Conservation (phyloP, 164 flowering plant species). For the Protea cynaroides region DNA sequence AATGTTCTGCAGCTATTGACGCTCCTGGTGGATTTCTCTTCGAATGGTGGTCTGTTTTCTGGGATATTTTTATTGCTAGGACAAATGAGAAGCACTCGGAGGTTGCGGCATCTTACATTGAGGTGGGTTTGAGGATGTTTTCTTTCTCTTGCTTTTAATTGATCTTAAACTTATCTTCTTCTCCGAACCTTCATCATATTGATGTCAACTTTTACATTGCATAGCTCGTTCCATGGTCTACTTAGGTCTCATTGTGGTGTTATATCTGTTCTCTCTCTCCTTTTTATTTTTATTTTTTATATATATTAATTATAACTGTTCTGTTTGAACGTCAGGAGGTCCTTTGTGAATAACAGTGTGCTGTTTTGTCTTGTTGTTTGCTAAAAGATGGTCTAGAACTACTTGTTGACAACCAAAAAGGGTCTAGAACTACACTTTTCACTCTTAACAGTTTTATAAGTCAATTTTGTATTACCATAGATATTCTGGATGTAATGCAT, state of each 20-base stretch:
- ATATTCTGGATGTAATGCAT: too few relatives aligned
- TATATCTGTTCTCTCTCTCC: too few relatives aligned
- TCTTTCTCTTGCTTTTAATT: neutral
- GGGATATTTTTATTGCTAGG: constrained; percentile 82
- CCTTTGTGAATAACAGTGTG: too few relatives aligned
- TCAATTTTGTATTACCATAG: too few relatives aligned
- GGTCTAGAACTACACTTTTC: too few relatives aligned
- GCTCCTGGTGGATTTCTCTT: constrained; percentile 86
- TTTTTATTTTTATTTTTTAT: neutral
- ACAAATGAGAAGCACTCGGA: constrained; percentile 70
- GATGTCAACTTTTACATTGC: neutral
- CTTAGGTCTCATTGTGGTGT: neutral
- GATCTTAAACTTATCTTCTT: neutral
- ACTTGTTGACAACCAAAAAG: too few relatives aligned
- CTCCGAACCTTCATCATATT: neutral
- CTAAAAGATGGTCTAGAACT: too few relatives aligned
- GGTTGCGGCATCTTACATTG: constrained; percentile 61
- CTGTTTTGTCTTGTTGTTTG: too few relatives aligned
- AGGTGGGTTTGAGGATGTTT: constrained; percentile 30
- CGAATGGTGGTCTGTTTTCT: constrained; percentile 93
- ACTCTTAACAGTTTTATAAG: too few relatives aligned
- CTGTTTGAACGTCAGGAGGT: too few relatives aligned
- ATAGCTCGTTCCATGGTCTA: neutral
- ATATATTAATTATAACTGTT: too few relatives aligned
- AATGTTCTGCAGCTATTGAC: constrained; percentile 53